Conservation (phyloP, 2,329 filamentous ascomycete species). For the Scopulariopsis brevicaulis region DNA sequence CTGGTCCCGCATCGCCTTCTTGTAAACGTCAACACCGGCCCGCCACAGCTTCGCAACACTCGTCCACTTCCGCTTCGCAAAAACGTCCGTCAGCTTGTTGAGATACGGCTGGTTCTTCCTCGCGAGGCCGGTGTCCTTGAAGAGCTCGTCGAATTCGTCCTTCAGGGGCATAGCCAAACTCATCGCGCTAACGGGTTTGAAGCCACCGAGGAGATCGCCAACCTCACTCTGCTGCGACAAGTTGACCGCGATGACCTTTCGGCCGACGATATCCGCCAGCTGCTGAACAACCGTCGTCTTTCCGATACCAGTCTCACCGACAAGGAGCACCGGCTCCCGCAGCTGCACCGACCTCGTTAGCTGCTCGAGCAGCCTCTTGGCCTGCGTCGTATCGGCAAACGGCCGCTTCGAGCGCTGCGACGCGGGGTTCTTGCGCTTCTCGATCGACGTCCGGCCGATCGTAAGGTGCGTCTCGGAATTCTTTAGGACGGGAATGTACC, state of each 20-base stretch:
- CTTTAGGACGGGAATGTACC: slow-evolving; percentile 60
- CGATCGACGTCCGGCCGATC: slow-evolving; percentile 56
- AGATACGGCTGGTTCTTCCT: slow-evolving; percentile 84
- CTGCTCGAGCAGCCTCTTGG: slow-evolving; percentile 75
- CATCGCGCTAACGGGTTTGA: slow-evolving; percentile 88
- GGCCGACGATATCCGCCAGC: slow-evolving; percentile 70
- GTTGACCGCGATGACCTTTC: slow-evolving; percentile 86
- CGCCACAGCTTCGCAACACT: slow-evolving; percentile 77
- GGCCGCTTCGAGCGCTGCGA: slow-evolving; percentile 45
- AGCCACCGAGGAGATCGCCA: slow-evolving; percentile 89
- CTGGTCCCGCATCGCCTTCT: slow-evolving; percentile 46
- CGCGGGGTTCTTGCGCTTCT: slow-evolving; percentile 39
- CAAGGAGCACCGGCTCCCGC: slow-evolving; percentile 80
- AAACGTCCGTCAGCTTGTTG: slow-evolving; percentile 65
- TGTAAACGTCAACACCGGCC: slow-evolving; percentile 80
- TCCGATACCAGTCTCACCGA: slow-evolving; percentile 97
- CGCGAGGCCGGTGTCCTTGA: slow-evolving; percentile 69
- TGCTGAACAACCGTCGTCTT: slow-evolving; percentile 97
- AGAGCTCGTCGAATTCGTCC: slow-evolving; percentile 87
- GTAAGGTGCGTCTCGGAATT: slow-evolving; percentile 44
- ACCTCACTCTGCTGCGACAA: slow-evolving; percentile 96
- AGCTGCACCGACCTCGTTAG: slow-evolving; percentile 73
- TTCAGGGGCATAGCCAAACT: slow-evolving; percentile 81
- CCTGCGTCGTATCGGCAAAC: slow-evolving; percentile 84
- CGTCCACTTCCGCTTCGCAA: slow-evolving; percentile 78